Evolutionary conservation across 495 filamentous ascomycete species (phyloP), one percentile per base, ranked within the genome.

Genomic region (Amphirosellinia nigrospora): DNA sequence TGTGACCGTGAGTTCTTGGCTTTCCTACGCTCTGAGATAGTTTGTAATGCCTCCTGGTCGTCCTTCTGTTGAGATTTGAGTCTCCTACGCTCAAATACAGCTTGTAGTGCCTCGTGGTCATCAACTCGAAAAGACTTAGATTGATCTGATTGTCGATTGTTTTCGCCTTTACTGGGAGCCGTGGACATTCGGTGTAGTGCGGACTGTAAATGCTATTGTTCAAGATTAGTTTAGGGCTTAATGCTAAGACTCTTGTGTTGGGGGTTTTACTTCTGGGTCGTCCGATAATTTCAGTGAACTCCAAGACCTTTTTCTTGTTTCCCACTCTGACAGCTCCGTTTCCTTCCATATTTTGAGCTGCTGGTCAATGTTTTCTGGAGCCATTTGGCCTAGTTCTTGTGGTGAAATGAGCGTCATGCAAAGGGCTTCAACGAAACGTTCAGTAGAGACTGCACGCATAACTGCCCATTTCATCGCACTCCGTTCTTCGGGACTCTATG

Each of bases 241-340:
- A 32, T 28, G 66, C 60, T 34, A 59, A 23, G 69, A 13, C 6
- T 58, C 19, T 60, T 70, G 9, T 39, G 50, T 28, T 46, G 59
- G 64, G 50, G 41, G n/a, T 50, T 70, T 61, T 75, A 77, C 73
- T 73, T 77, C 43, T 55, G 75, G 70, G 34, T 68, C 70, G 5
- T 41, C 28, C 16, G 13, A 13, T 39, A n/a, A 7, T 60, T 19
- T 48, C 39, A 30, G 38, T 30, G 26, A 52, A 50, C 30, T 16
- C 61, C 62, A 66, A 10, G 53, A 48, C 9, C 1, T 38, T 46
- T 58, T 73, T 15, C 23, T 61, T 21, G 34, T n/a, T 60, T 70
- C 50, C 70, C 73, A 73, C 21, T 41, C 15, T 53, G 60, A 36
- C 23, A 43, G 41, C 38, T 69, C 46, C 13, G 23, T 41, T 19